Evolutionary conservation across 192 early-diverging fungal species (phyloP).

Genomic region (Gigaspora rosea): DNA sequence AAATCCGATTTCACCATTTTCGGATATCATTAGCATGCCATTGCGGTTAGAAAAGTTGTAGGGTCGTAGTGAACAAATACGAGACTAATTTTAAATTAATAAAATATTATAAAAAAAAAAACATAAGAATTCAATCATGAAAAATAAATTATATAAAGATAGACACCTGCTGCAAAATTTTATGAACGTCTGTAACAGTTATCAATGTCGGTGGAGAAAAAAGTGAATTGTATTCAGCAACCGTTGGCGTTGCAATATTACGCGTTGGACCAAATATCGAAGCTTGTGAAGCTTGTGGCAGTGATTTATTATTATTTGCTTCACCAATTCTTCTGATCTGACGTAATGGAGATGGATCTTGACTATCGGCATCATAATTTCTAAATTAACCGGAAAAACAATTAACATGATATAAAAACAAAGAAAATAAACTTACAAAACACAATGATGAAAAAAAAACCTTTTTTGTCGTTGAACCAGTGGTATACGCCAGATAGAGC

Average conservation of each 20-base stretch:
- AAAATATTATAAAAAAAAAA: neutral
- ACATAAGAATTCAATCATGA: neutral
- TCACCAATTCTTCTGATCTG: neutral
- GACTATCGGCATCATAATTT: too few species aligned
- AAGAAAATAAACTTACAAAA: neutral
- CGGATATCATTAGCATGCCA: slow-evolving; percentile 8
- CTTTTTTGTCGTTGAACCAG: slow-evolving; percentile 1
- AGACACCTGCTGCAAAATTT: neutral
- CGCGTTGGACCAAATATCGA: neutral
- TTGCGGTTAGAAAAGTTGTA: neutral
- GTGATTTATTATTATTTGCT: neutral
- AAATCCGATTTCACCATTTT: slow-evolving; percentile 27
- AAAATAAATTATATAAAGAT: neutral
- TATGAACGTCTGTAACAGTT: neutral
- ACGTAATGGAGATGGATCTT: neutral
- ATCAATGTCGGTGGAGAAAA: slow-evolving; percentile 8
- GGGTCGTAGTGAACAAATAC: neutral
- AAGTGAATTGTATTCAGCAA: neutral
- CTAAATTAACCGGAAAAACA: neutral
- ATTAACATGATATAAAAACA: neutral
- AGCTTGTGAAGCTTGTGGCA: neutral
- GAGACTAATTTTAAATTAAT: neutral
- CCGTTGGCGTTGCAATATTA: neutral
- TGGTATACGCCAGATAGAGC: neutral
- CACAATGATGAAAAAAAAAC: neutral